phyloP scores from a whole-genome alignment of 805 yeast genomes.

The Geotrichum ghanense region DNA sequence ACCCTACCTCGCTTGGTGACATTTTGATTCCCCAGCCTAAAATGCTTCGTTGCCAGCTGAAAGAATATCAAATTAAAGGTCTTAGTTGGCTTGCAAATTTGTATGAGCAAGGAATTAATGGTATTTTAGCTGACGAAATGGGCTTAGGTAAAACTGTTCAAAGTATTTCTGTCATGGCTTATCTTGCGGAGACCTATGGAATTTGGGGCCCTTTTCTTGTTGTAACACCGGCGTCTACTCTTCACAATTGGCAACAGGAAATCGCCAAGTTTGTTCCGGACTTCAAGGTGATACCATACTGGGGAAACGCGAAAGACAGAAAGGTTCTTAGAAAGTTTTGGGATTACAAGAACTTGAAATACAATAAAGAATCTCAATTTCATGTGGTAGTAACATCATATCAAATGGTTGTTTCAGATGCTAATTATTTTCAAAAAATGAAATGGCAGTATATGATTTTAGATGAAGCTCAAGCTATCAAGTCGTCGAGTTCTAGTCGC shows the following conservation, averaged over 20 bases:
- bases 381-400: constrained; percentile 94
- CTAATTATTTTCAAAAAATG: constrained; percentile 87
- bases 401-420: constrained; percentile 95
- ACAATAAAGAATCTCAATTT: constrained; percentile 84
- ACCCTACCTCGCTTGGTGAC: constrained; percentile 90
- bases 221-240: constrained; percentile 94
- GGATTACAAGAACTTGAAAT: constrained; percentile 88
- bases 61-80: constrained; percentile 95
- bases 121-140: constrained; percentile 97
- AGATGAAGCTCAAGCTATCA: constrained; percentile 98
- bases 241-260: constrained; percentile 99
- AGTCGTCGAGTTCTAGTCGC: constrained; percentile 85
- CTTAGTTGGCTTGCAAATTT: constrained; percentile 94
- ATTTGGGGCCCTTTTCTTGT: constrained; percentile 98
- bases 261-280: constrained; percentile 87
- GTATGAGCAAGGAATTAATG: constrained; percentile 96
- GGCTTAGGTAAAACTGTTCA: constrained; percentile 97
- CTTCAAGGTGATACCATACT: constrained; percentile 90
- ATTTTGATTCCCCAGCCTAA: constrained; percentile 72
- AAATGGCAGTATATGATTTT: constrained; percentile 98
- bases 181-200: constrained; percentile 90
- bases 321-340: constrained; percentile 89
- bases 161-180: constrained; percentile 88
- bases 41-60: constrained; percentile 77
- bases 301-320: constrained; percentile 96